Base-by-base conservation (phyloP, 805 yeast species). In the Lipomyces chichibuensis region DNA sequence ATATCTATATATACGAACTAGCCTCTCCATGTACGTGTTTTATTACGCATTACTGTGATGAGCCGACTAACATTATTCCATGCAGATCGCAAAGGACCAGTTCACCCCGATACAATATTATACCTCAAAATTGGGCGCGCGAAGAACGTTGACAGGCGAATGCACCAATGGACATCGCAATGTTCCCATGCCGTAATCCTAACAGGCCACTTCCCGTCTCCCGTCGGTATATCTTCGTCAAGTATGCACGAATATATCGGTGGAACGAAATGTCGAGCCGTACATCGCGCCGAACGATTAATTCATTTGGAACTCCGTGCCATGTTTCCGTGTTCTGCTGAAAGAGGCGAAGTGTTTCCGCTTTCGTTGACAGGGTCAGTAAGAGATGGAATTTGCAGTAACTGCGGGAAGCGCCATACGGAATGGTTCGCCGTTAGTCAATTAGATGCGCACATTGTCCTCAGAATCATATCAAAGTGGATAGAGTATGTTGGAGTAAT, bases 341-440 rank as follows among this genome's bases (percentile, higher is more conserved):
- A 65, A 33, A 4, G 29, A 14, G n/a, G 23, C 55, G 8, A 13
- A 20, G 25, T 17, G 51, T 23, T 25, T 13, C 62, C 37, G 27
- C 6, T 32, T 11, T 13, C 55, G 7, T 14, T 25, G 17, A 25
- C 55, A 8, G 27, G 55, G 4, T 25, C 27, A 11, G 27, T 35
- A 54, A 53, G 32, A 3, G 51, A 13, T 23, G 20, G 61, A 49
- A 17, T 54, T 9, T 69, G 71, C 56, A 7, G 46, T 2, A 20
- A 8, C 11, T 70, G 73, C 37, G 65, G 72, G 17, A 35, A 46
- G 37, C 25, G 54, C 13, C 73, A 70, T 58, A 35, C n/a, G 32
- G 73, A 70, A 37, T 70, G 71, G 70, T 70, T 70, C 49, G 69
- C 69, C 29, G 64, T 70, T 20, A 65, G 58, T n/a, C 33, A 43